Percentiles rank a stretch among this genome's conserved stretches.
phyloP scores from a whole-genome alignment of 441 rosid species.

The Pelargonium australe region DNA sequence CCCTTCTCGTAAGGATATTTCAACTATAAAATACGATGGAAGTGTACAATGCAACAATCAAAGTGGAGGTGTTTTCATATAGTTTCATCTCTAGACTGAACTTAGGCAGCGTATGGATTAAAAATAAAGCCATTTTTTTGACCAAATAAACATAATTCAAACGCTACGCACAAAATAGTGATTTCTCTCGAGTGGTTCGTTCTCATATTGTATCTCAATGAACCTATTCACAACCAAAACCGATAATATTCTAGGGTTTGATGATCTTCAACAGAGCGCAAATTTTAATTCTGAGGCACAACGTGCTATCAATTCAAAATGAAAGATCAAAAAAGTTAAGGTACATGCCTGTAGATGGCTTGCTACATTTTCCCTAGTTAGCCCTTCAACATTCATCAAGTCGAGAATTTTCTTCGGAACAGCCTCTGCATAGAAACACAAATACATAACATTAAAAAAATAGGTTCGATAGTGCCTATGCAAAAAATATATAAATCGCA shows the following conservation, averaged over 20 bases:
- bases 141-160: too few relatives aligned
- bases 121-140: too few relatives aligned
- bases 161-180: too few relatives aligned
- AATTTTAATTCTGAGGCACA: neutral
- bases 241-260: neutral
- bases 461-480: too few relatives aligned
- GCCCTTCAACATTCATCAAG: conserved; percentile 76
- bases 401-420: conserved; percentile 95
- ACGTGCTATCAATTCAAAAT: neutral
- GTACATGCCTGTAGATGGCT: conserved; percentile 77
- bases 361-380: conserved; percentile 95
- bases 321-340: conserved; percentile 10
- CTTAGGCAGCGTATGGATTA: too few relatives aligned
- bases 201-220: conserved; percentile 34
- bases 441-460: too few relatives aligned
- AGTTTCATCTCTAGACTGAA: too few relatives aligned
- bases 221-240: neutral
- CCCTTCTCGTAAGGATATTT: too few relatives aligned
- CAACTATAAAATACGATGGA: too few relatives aligned
- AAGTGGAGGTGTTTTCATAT: too few relatives aligned
- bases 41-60: too few relatives aligned
- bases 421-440: conserved; percentile 51
- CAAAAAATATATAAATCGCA: too few relatives aligned
- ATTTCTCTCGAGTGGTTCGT: neutral
- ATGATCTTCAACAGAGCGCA: neutral